Percentiles rank a stretch among this genome's conserved stretches.
Conservation (phyloP, 2,329 filamentous ascomycete species). For the Microdochium paspali region DNA sequence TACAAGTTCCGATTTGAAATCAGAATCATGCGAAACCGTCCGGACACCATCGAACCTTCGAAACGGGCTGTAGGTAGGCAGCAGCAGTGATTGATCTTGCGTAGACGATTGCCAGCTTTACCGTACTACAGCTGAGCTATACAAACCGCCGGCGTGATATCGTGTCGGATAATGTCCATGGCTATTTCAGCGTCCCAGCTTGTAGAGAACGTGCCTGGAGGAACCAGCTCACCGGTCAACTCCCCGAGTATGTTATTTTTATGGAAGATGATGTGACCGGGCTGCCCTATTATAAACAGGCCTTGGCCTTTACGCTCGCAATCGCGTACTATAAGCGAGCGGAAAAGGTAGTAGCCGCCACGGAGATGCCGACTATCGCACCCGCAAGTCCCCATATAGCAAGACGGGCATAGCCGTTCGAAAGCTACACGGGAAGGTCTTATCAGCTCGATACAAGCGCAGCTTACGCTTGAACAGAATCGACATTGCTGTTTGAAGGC, state of each 20-base stretch:
- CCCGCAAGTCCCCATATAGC: background rate
- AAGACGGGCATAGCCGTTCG: background rate
- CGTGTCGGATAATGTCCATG: background rate
- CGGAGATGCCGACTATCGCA: background rate
- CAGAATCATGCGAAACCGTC: background rate
- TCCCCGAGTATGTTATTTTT: background rate
- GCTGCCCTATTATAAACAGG: background rate
- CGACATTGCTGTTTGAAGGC: background rate
- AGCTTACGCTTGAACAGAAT: background rate
- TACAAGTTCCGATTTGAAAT: background rate
- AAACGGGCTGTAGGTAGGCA: too few species aligned
- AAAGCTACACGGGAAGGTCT: background rate
- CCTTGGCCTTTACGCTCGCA: background rate
- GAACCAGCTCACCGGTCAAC: background rate
- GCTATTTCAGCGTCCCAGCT: background rate
- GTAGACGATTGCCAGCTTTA: too few species aligned
- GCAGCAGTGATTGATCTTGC: too few species aligned
- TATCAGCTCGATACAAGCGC: background rate
- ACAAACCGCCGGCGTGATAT: background rate
- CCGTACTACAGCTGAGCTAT: background rate
- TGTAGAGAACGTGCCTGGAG: background rate
- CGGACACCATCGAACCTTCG: too few species aligned
- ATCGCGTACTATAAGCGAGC: background rate
- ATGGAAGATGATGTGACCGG: background rate
- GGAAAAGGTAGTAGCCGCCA: background rate